Evolutionary conservation across 768 basidiomycete genomes (phyloP), one percentile per base, ranked within the genome.

Genomic region (Rhodotorula diobovata): DNA sequence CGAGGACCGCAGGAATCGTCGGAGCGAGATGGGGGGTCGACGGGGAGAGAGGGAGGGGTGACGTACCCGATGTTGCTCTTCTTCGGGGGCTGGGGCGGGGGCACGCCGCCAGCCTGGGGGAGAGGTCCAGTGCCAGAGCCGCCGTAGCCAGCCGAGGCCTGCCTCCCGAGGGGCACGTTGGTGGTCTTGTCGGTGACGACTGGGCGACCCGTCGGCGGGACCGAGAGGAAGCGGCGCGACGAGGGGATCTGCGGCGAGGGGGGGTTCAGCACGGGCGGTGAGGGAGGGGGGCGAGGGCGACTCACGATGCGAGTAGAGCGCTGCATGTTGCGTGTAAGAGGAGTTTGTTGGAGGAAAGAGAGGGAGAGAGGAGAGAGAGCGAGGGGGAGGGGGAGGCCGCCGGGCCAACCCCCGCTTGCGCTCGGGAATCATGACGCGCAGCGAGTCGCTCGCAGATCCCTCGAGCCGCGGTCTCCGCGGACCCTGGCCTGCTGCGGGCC

Each of bases 11-110:
- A 41, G 39, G n/a, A 15, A 41, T 4, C 43, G 18, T 30, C 12
- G 11, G 18, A 3, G 58, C 10, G 37, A 37, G 56, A 11, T 12
- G 23, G 12, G 37, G n/a, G n/a, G n/a, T n/a, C n/a, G n/a, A n/a
- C n/a, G n/a, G n/a, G n/a, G n/a, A n/a, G n/a, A n/a, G n/a, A n/a
- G n/a, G 7, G 25, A 53, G 21, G 50, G 15, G 16, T 16, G 45
- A 58, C 64, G 64, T 34, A 58, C 55, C 65, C 56, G 48, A 50
- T 25, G 45, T 57, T 65, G 65, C 46, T 30, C 65, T 58, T 57
- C 41, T 48, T 57, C 4, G 55, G 56, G 12, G 64, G 43, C 23
- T n/a, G 54, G 10, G 58, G 41, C 11, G 41, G 58, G 0, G 55
- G 32, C 4, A 39, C 14, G 28, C 28, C 58, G 16, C 28, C 25